Evolutionary conservation across 495 filamentous ascomycete species (phyloP).

Genomic region (Recurvomyces mirabilis): DNA sequence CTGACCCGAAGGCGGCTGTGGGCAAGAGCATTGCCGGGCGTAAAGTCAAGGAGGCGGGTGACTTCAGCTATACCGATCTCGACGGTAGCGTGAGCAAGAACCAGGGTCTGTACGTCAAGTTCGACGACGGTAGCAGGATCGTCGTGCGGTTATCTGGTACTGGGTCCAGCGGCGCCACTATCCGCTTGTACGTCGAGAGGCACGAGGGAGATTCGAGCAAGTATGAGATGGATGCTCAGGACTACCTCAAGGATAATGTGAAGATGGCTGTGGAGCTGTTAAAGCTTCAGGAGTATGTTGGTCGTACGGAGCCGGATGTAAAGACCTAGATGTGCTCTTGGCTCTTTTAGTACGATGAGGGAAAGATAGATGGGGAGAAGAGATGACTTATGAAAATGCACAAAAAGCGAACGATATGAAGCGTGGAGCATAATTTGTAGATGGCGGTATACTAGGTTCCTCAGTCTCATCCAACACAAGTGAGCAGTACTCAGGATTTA

Average conservation of each 20-base stretch:
- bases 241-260: conserved; percentile 87
- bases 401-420: background rate
- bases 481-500: too few species aligned
- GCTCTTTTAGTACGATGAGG: background rate
- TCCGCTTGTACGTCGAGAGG: conserved; percentile 92
- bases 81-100: conserved; percentile 91
- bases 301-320: conserved; percentile 84
- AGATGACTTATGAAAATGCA: background rate
- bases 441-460: too few species aligned
- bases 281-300: conserved; percentile 81
- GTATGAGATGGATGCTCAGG: conserved; percentile 70
- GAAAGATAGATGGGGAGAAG: too few species aligned
- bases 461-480: too few species aligned
- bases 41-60: conserved; percentile 78
- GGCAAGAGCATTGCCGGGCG: conserved; percentile 69
- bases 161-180: conserved; percentile 87
- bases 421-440: background rate
- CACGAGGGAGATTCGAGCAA: conserved; percentile 66
- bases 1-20: conserved; percentile 65
- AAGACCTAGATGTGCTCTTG: conserved; percentile 57
- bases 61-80: conserved; percentile 95
- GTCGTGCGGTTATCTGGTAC: conserved; percentile 91
- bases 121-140: conserved; percentile 87
- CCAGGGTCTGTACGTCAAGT: conserved; percentile 90
- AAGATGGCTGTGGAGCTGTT: conserved; percentile 70